Base-by-base conservation (phyloP, 768 basidiomycete genomes). In the Suillus placidus region DNA sequence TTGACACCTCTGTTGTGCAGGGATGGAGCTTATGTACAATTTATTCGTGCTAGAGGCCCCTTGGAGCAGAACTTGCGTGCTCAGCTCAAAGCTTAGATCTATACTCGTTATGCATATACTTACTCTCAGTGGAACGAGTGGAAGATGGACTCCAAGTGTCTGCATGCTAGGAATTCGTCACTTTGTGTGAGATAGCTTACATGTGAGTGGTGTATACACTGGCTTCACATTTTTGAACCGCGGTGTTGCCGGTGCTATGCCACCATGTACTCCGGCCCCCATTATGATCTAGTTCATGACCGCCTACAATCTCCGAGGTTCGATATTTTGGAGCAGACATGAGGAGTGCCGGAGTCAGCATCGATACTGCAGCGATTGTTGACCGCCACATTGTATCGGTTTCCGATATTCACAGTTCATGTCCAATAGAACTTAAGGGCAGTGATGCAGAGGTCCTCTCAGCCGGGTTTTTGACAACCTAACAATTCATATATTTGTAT, bases 21-120 rank as follows among this genome's bases (percentile, higher is more conserved):
- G 86, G 95, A 97, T 81, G 96, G 96, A 69, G 93, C 95, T 12
- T 97, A 97, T 78, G 91, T 97, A 60, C 90, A 97, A 79, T 97
- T 92, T 82, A 94, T 98, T 80, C 87, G 90, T 71, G 90, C 93
- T 66, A 92, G 90, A 84, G 95, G 95, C 67, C 86, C 87, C 60
- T 84, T 97, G 66, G 91, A 94, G 82, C 72, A 84, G 74, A 97
- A 97, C 85, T 84, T 98, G 63, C 88, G 91, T 67, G 89, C 87
- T 69, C 94, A 94, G 78, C 88, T 93, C 69, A 87, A 84, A 74
- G 93, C 91, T 63, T 93, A 81, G 64, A 61, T 56, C 65, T 8
- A 52, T 30, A 52, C 30, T 30, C 51, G 2, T 52, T 12, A 52
- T 52, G 30, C 51, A 52, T 30, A 30, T 52, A 2, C 30, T 52